Evolutionary conservation across 1,284 basidiomycete species (phyloP).

Genomic region (Pascua sp.): DNA sequence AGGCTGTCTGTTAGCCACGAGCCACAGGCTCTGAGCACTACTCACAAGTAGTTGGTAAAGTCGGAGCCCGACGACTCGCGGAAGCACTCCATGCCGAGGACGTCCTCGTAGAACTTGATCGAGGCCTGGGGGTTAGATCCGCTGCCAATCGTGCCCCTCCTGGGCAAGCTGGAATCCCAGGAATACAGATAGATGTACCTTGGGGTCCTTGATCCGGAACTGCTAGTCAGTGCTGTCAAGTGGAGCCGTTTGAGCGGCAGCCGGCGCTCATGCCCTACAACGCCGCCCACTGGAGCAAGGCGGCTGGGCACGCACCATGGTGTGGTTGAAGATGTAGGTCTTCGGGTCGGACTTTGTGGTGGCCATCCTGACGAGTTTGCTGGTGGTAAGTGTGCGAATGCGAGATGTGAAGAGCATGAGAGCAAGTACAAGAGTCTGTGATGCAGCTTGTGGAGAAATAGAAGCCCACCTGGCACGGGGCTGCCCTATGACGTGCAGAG

Average conservation of each 20-base stretch:
- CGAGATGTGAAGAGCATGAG: background rate
- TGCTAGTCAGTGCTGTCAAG: conserved; percentile 56
- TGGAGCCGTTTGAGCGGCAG: background rate
- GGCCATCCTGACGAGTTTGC: conserved; percentile 23
- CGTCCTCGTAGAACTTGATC: conserved; percentile 65
- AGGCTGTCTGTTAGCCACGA: conserved; percentile 18
- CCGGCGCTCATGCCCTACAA: background rate
- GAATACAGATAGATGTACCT: no score
- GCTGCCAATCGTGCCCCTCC: no score
- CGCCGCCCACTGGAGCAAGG: no score
- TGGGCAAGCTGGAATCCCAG: no score
- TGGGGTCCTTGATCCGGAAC: conserved; percentile 75
- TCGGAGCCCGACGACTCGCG: conserved; percentile 42
- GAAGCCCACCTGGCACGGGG: no score
- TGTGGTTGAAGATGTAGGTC: conserved; percentile 71
- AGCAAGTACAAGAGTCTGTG: no score
- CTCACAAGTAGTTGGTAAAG: conserved; percentile 47
- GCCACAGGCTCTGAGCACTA: background rate
- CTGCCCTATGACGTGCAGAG: no score
- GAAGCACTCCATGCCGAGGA: conserved; percentile 74
- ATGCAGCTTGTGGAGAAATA: no score
- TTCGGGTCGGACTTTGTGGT: conserved; percentile 27
- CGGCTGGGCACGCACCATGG: conserved; percentile 24
- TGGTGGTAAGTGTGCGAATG: background rate
- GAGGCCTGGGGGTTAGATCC: conserved; percentile 60